Conservation (phyloP, 345 rosid species). For the Pugionium dolabratum region DNA sequence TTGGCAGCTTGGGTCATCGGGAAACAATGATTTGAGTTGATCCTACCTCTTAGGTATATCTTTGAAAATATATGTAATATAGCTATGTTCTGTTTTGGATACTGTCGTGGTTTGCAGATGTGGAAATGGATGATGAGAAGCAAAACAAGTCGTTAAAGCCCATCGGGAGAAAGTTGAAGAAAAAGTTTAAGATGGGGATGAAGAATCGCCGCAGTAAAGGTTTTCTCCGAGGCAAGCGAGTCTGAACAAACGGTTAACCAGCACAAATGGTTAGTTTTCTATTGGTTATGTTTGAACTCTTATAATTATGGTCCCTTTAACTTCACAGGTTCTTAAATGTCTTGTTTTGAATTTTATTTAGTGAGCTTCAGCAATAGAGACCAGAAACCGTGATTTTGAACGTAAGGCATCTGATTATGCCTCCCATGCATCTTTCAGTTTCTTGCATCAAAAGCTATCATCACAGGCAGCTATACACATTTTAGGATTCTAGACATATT, state of each 20-base stretch:
- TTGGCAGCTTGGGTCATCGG: not conserved
- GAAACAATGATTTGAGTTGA: not conserved
- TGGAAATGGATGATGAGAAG: slow-evolving; percentile 63
- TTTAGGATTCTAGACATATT: too few relatives aligned
- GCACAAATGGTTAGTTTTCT: not conserved
- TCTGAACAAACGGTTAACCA: too few relatives aligned
- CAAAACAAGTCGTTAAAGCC: slow-evolving; percentile 58
- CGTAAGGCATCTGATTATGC: not conserved
- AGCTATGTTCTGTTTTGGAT: slow-evolving; percentile 9
- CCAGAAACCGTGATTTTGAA: not conserved
- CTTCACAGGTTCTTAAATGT: slow-evolving; percentile 6
- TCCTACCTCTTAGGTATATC: not conserved
- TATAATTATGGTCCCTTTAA: slow-evolving; percentile 1
- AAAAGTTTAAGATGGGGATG: too few relatives aligned
- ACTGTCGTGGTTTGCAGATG: slow-evolving; percentile 43
- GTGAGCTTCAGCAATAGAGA: not conserved
- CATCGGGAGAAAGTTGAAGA: slow-evolving; percentile 66
- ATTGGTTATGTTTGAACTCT: slow-evolving; percentile 6
- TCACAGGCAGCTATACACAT: too few relatives aligned
- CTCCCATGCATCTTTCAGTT: not conserved
- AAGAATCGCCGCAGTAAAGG: slow-evolving; percentile 65
- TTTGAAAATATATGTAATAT: not conserved
- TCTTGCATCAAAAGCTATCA: slow-evolving; percentile 9
- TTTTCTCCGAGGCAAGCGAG: too few relatives aligned
- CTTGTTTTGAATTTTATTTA: slow-evolving; percentile 1